A percentile compares a stretch with the other conserved stretches of the same genome.
Conservation (phyloP, 306 rosid genomes). For the Senna siamea region DNA sequence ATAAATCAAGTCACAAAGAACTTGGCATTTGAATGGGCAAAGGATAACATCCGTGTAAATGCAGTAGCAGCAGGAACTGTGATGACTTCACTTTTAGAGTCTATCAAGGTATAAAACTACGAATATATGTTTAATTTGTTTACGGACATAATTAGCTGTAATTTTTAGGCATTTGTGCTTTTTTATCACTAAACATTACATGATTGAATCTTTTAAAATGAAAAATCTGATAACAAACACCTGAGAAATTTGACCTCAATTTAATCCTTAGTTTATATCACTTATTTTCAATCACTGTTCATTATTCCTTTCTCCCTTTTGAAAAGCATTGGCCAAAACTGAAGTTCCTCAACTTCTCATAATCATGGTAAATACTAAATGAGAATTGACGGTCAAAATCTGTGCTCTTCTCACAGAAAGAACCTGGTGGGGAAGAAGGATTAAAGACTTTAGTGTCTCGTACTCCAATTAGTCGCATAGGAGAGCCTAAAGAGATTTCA, state of each 20-base stretch:
- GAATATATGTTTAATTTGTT: neutral
- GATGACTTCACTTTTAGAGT: neutral
- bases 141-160: no score
- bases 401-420: neutral
- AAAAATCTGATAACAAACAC: no score
- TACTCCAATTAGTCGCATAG: conserved; percentile 46
- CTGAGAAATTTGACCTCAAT: no score
- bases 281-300: no score
- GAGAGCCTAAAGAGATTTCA: conserved; percentile 57
- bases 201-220: no score
- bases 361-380: neutral
- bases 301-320: no score
- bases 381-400: neutral
- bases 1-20: conserved; percentile 63
- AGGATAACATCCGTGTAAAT: conserved; percentile 50
- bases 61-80: conserved; percentile 53
- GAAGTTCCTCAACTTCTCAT: no score
- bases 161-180: no score
- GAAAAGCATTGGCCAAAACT: no score
- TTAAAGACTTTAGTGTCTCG: neutral
- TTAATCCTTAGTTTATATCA: no score
- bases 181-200: no score
- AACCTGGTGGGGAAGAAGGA: neutral
- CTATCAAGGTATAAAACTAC: conserved; percentile 1
- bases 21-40: conserved; percentile 62